Percentiles rank a stretch among this genome's conserved stretches.
phyloP scores from a whole-genome alignment of 768 basidiomycete genomes.

The Rubroboletus satanas region DNA sequence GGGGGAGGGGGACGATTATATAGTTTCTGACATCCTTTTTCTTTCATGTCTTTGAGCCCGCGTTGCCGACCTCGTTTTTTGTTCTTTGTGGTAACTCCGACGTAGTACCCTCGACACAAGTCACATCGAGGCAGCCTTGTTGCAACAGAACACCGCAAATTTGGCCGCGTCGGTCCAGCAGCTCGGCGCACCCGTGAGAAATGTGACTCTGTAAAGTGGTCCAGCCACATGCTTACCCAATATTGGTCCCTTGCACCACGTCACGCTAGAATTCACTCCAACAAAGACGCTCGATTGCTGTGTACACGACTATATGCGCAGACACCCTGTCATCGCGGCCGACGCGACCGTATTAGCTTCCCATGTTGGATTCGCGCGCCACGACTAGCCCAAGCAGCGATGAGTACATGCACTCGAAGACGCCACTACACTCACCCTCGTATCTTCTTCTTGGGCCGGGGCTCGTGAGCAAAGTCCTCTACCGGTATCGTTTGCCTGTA shows the following conservation, averaged over 20 bases:
- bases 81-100: conserved; percentile 39
- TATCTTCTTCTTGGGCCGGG: conserved; percentile 69
- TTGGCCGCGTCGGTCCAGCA: conserved; percentile 12
- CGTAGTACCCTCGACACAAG: conserved; percentile 31
- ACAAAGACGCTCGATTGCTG: conserved; percentile 12
- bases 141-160: conserved; percentile 21
- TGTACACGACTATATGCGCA: conserved; percentile 8
- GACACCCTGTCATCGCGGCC: conserved; percentile 31
- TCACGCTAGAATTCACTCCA: conserved; percentile 11
- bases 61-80: conserved; percentile 41
- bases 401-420: not conserved
- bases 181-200: conserved; percentile 26
- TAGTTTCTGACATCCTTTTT: conserved; percentile 30
- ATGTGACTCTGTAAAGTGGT: conserved; percentile 29
- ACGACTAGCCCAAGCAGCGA: conserved; percentile 42
- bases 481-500: conserved; percentile 57
- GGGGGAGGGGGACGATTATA: conserved; percentile 24
- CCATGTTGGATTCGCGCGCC: conserved; percentile 73
- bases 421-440: conserved; percentile 57
- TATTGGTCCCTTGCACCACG: conserved; percentile 9
- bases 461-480: conserved; percentile 58
- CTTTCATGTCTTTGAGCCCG: conserved; percentile 37
- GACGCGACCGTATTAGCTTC: conserved; percentile 67
- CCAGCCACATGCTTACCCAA: conserved; percentile 22
- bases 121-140: conserved; percentile 38